A percentile compares a stretch with the other conserved stretches of the same genome.
Conservation (phyloP, 257 asterid genomes). For the Nicotiana tomentosiformis region DNA sequence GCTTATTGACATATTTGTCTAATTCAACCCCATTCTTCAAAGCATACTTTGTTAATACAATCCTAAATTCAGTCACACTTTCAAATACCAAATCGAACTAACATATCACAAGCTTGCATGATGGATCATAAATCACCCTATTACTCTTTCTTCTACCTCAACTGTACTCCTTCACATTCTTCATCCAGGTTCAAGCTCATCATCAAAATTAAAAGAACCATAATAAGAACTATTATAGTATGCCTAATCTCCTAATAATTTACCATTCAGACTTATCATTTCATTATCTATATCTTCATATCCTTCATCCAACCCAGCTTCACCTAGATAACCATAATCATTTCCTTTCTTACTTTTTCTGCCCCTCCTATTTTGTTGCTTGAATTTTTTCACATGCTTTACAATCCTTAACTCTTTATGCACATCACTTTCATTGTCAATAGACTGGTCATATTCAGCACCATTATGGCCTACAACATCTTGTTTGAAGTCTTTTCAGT, state of each 20-base stretch:
- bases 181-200: not conserved
- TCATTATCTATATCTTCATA: no score
- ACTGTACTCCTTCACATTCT: not conserved
- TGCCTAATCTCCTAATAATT: no score
- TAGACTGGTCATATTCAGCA: not conserved
- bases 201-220: not conserved
- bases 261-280: not conserved
- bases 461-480: no score
- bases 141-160: not conserved
- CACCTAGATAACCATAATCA: not conserved
- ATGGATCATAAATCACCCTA: no score
- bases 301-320: not conserved
- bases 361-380: not conserved
- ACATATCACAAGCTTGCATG: not conserved
- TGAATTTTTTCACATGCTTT: no score
- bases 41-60: not conserved
- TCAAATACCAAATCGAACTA: not conserved
- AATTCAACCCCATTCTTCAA: not conserved
- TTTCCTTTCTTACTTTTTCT: no score
- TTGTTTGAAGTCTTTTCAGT: no score
- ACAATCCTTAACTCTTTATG: not conserved
- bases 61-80: not conserved
- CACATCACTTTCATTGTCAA: not conserved
- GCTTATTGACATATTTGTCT: not conserved
- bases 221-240: not conserved